Evolutionary conservation across 148 eudicot genomes (phyloP).

Genomic region (Cornus controversa): DNA sequence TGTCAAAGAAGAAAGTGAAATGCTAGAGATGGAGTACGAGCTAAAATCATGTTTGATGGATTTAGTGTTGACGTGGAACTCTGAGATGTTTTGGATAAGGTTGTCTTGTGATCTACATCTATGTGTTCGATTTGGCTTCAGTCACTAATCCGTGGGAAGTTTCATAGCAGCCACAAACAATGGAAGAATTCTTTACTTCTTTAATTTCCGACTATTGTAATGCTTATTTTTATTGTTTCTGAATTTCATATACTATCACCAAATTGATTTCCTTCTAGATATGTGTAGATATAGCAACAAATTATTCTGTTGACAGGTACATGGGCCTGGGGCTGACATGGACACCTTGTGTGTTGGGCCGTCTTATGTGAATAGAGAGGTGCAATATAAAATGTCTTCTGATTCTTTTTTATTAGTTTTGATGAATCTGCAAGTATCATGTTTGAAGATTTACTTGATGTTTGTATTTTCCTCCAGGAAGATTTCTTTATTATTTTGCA

Average conservation of each 20-base stretch:
- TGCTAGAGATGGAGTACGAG: background rate
- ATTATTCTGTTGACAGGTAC: constrained; percentile 23
- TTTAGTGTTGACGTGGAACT: background rate
- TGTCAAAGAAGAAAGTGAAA: background rate
- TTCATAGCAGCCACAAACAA: background rate
- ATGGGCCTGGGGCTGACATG: constrained; percentile 32
- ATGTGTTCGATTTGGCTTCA: background rate
- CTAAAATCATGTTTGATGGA: background rate
- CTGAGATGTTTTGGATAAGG: background rate
- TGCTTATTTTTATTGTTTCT: background rate
- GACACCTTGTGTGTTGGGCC: constrained; percentile 33
- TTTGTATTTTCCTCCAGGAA: constrained; percentile 26
- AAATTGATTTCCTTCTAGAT: background rate
- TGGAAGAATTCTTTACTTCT: background rate
- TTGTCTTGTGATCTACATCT: background rate
- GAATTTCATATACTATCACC: background rate
- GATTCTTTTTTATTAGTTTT: background rate
- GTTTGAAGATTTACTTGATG: background rate
- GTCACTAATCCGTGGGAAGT: background rate
- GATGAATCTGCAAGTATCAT: background rate
- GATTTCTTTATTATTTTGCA: constrained; percentile 50
- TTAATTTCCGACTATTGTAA: background rate
- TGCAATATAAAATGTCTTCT: background rate
- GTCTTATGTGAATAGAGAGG: constrained; percentile 32
- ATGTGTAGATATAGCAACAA: background rate